Evolutionary conservation across 2,329 filamentous ascomycete species (phyloP), one percentile per base, ranked within the genome.

Genomic region (Daldinia eschscholtzii): DNA sequence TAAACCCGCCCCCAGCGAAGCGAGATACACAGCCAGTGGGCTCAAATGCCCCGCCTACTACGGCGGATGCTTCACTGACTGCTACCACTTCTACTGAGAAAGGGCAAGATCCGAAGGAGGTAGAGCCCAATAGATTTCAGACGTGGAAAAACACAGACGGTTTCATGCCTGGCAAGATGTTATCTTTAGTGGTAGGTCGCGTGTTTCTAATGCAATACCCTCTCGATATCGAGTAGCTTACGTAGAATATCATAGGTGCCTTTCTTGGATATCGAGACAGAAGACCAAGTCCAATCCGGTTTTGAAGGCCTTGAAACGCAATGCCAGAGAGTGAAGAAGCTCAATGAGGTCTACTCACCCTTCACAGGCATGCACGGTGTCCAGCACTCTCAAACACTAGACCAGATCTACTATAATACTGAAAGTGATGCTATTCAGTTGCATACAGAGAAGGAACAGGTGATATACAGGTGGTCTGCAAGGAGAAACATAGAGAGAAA

Each of bases 241-340:
- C 15, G n/a, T 18, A 13, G 33, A 18, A 18, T 30, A 18, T 26
- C 15, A 52, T 18, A 52, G 46, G 26, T 52, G 9, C 46, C 46
- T 18, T 52, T 52, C 26, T 52, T 52, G 26, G 46, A 52, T 33
- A 52, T 52, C 18, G 46, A 52, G 26, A 52, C 46, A 18, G 46
- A 52, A 52, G 46, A 52, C 5, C 46, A 52, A 33, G 46, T 33
- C 26, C 46, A 52, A 18, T 52, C 46, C 4, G 46, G 46, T 1
- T 18, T 52, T 5, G 46, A 52, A n/a, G 26, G 26, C 26, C 46
- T 52, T 18, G 46, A 52, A 52, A 52, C 46, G 4, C 46, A 52
- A 33, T 52, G 46, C 4, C 46, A 52, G 26, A 52, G 46, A 33
- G 46, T 52, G 13, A 52, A 52, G 46, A 52, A 52, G 18, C 46